A percentile compares a stretch with the other conserved stretches of the same genome.
Evolutionary conservation across 2,329 filamentous ascomycete species (phyloP).

Genomic region (Diaporthe nobilis): DNA sequence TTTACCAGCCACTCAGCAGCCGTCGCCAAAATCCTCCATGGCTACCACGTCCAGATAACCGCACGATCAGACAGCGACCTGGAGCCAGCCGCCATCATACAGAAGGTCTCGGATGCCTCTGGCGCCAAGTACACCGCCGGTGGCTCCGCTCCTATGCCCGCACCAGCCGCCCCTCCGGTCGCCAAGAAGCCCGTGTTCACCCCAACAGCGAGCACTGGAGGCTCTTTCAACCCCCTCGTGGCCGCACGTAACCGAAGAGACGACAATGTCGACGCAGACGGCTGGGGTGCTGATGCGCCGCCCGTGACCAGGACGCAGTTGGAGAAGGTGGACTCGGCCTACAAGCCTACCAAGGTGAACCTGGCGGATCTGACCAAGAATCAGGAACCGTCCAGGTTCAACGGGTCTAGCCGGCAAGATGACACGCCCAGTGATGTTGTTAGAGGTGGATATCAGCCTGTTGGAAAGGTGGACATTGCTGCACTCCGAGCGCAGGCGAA

Average conservation of each 20-base stretch:
- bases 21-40: conserved; percentile 92
- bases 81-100: conserved; percentile 87
- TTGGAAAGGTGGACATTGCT: conserved; percentile 98
- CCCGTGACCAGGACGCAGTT: conserved; percentile 87
- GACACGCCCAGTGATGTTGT: conserved; percentile 75
- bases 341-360: conserved; percentile 96
- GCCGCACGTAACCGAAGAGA: conserved; percentile 74
- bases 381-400: conserved; percentile 74
- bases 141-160: conserved; percentile 66
- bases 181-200: conserved; percentile 94
- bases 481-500: conserved; percentile 84
- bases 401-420: conserved; percentile 60
- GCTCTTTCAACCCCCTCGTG: conserved; percentile 76
- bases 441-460: conserved; percentile 88
- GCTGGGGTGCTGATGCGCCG: conserved; percentile 96
- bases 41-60: conserved; percentile 98
- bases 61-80: conserved; percentile 93
- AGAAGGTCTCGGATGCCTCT: conserved; percentile 95
- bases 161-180: conserved; percentile 75
- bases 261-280: conserved; percentile 81
- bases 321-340: conserved; percentile 92
- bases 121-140: conserved; percentile 92
- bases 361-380: conserved; percentile 85
- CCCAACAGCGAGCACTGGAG: conserved; percentile 65
- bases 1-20: conserved; percentile 94